These are phyloP conservation scores for Neofusicoccum sp. DNA, from an alignment of 2,329 filamentous ascomycete species.

Conservation along the genomic window DNA sequence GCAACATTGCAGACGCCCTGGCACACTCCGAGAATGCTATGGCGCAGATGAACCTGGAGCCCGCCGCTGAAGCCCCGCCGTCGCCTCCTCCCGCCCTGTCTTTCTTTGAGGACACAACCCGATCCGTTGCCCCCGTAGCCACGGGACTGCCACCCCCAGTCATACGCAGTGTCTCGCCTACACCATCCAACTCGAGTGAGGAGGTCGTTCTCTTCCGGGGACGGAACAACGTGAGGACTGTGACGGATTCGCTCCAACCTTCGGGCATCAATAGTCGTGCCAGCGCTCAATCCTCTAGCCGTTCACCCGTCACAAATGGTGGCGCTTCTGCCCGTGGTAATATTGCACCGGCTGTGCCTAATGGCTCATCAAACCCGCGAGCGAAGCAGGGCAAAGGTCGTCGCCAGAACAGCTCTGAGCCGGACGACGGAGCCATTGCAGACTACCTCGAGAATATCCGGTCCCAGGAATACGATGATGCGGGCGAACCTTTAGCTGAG, in stretches of 20 bases:
- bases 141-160: constrained; percentile 22
- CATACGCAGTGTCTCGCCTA: constrained; percentile 44
- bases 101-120: constrained; percentile 19
- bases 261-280: background rate
- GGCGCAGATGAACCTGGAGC: constrained; percentile 31
- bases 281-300: background rate
- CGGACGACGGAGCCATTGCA: constrained; percentile 60
- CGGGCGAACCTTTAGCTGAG: constrained; percentile 23
- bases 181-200: constrained; percentile 64
- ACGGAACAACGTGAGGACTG: constrained; percentile 24
- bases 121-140: background rate
- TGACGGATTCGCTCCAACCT: constrained; percentile 11
- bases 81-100: background rate
- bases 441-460: constrained; percentile 73
- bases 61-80: background rate
- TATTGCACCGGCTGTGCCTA: too few species aligned
- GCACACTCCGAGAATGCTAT: constrained; percentile 29
- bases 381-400: background rate
- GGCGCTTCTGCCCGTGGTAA: background rate
- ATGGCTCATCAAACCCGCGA: background rate
- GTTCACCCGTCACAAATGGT: background rate
- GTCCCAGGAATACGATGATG: constrained; percentile 45
- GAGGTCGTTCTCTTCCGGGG: constrained; percentile 62
- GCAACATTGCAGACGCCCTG: constrained; percentile 21
- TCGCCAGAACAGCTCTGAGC: background rate